Evolutionary conservation across 345 rosid species (phyloP), one percentile per base, ranked within the genome.

Genomic region (Camelina neglecta): DNA sequence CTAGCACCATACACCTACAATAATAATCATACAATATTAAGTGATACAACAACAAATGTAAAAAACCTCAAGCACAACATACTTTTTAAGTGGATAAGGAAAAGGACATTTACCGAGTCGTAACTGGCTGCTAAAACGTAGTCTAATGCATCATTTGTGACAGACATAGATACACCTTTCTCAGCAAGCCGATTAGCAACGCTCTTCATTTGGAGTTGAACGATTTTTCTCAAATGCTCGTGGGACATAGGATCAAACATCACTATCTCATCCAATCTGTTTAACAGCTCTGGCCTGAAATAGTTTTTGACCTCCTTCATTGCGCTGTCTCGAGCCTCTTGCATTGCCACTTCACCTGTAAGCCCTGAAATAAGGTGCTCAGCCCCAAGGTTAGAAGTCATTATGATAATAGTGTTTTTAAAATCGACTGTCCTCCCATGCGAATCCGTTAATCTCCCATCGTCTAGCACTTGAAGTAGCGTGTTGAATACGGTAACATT

Each of bases 321-420:
- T 11, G 91, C 98, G 13, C 82, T 72, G 20, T 89, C 93, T 0
- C 89, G 84, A 23, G 98, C 98, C 60, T 69, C 96, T 73, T 93
- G 85, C 88, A 91, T 89, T 0, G 97, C 1, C 38, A 82, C 82
- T 60, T 91, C 87, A n/a, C 97, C 96, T 3, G 61, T 81, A 10
- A 93, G 59, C 3, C 97, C 96, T 1, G 91, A 83, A 1, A 93
- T 76, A 23, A 93, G 88, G 55, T 89, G 91, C 42, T 93, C 96
- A 0, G 93, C 96, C 2, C 97, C 97, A 8, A 93, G 91, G 82
- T 93, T 93, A 1, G 98, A 93, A 0, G 98, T 93, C 98, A 93
- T 88, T 55, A 93, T 88, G 11, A 93, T 89, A 13, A 93, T 89
- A 0, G 96, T 82, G 23, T 89, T 91, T 58, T 88, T 82, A 48